Conservation (phyloP, 306 rosid species). For the Quercus glauca region DNA sequence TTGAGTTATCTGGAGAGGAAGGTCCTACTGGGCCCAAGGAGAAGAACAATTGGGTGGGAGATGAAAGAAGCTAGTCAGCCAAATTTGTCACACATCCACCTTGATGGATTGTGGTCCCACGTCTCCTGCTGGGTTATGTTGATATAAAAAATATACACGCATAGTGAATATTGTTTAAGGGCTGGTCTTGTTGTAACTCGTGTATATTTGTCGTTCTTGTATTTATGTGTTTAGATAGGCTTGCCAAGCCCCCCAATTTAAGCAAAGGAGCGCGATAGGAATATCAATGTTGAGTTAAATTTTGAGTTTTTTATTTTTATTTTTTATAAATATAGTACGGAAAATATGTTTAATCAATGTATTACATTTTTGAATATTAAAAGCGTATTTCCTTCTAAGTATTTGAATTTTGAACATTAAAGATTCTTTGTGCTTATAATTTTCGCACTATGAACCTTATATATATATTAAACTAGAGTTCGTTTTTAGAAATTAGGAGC, state of each 20-base stretch:
- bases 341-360: too few species aligned
- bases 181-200: background rate
- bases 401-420: too few species aligned
- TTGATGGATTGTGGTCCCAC: background rate
- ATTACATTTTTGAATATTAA: too few species aligned
- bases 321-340: too few species aligned
- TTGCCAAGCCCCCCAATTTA: background rate
- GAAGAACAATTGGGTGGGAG: constrained; percentile 62
- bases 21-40: constrained; percentile 75
- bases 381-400: too few species aligned
- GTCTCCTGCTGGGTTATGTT: background rate
- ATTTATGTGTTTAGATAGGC: background rate
- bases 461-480: too few species aligned
- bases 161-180: background rate
- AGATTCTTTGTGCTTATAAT: too few species aligned
- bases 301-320: too few species aligned
- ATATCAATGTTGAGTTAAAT: too few species aligned
- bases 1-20: constrained; percentile 50
- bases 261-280: background rate
- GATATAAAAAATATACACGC: background rate
- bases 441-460: too few species aligned
- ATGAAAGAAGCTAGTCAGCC: constrained; percentile 38
- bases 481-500: too few species aligned
- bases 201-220: background rate
- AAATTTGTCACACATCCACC: background rate